Percentiles rank a stretch among this genome's conserved stretches.
These are phyloP conservation scores for Sarocladium kiliense DNA, from an alignment of 2,329 filamentous ascomycete species.

Conservation along the genomic window DNA sequence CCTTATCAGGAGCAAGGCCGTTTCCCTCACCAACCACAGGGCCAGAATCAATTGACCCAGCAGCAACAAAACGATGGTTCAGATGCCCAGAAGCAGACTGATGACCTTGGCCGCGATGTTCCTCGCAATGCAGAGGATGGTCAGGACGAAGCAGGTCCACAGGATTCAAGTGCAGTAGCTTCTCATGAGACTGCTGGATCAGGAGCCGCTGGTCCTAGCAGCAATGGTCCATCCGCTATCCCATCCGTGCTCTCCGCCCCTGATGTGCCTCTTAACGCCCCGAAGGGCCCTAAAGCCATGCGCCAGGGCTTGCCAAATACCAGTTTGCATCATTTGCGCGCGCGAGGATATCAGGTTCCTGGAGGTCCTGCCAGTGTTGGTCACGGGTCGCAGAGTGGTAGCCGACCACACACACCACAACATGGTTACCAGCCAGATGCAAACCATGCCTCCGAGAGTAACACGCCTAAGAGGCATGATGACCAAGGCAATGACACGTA, in stretches of 20 bases:
- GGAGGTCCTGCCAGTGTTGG: constrained; percentile 24
- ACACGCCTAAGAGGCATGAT: constrained; percentile 25
- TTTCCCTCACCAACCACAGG: constrained; percentile 18
- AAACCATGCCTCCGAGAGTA: constrained; percentile 9
- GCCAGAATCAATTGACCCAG: constrained; percentile 8
- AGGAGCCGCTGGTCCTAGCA: not conserved
- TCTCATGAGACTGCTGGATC: constrained; percentile 16
- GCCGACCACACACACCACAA: constrained; percentile 18
- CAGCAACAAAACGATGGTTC: constrained; percentile 14
- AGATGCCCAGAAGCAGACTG: constrained; percentile 21
- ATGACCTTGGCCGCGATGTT: constrained; percentile 8
- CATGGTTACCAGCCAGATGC: constrained; percentile 12
- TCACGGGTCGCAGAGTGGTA: not conserved
- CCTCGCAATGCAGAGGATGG: constrained; percentile 2
- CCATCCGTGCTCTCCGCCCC: constrained; percentile 29
- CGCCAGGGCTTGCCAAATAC: constrained; percentile 81
- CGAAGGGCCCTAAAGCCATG: constrained; percentile 93
- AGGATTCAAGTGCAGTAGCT: not conserved
- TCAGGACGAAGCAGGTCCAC: not conserved
- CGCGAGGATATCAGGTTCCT: constrained; percentile 43
- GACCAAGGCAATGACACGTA: constrained; percentile 27
- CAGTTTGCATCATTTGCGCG: constrained; percentile 62
- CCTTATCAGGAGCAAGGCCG: constrained; percentile 28
- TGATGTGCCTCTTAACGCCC: constrained; percentile 62
- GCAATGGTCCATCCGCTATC: constrained; percentile 17